phyloP scores from a whole-genome alignment of 2,329 filamentous ascomycete species.

The Aureobasidium lini region DNA sequence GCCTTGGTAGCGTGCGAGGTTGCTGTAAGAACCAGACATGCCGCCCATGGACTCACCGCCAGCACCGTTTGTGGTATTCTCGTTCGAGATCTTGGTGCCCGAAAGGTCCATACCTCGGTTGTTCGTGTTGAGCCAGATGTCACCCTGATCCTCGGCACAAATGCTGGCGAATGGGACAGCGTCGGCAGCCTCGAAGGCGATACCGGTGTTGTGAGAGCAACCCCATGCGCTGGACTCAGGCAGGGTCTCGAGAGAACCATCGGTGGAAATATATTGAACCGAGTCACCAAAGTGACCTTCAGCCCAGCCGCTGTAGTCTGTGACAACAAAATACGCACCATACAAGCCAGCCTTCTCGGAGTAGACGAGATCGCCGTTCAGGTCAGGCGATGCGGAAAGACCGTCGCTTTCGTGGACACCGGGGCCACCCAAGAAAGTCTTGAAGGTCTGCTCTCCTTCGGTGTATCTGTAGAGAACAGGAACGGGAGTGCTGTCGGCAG shows the following conservation, averaged over 20 bases:
- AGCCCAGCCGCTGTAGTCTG: conserved; percentile 48
- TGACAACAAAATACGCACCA: conserved; percentile 56
- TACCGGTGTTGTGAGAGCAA: conserved; percentile 59
- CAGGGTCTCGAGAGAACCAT: conserved; percentile 46
- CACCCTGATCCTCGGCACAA: conserved; percentile 56
- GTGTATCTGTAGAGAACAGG: conserved; percentile 54
- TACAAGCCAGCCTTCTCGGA: conserved; percentile 50
- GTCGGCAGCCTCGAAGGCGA: conserved; percentile 54
- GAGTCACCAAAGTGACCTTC: conserved; percentile 53
- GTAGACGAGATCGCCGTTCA: conserved; percentile 57
- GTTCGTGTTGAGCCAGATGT: conserved; percentile 57
- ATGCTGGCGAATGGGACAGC: conserved; percentile 51
- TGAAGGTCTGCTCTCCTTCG: conserved; percentile 48
- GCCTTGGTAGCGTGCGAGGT: conserved; percentile 46
- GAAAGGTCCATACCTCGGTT: conserved; percentile 46
- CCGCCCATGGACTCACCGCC: conserved; percentile 54
- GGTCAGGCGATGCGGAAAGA: conserved; percentile 47
- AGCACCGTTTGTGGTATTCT: conserved; percentile 53
- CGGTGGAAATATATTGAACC: conserved; percentile 43
- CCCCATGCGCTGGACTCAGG: conserved; percentile 49
- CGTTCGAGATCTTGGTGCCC: conserved; percentile 55
- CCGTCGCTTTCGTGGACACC: conserved; percentile 41
- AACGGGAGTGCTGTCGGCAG: conserved; percentile 43
- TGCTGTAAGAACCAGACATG: conserved; percentile 56
- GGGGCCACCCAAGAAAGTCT: conserved; percentile 53